phyloP scores from a whole-genome alignment of 129 eudicot genomes.

The Glebionis coronaria region DNA sequence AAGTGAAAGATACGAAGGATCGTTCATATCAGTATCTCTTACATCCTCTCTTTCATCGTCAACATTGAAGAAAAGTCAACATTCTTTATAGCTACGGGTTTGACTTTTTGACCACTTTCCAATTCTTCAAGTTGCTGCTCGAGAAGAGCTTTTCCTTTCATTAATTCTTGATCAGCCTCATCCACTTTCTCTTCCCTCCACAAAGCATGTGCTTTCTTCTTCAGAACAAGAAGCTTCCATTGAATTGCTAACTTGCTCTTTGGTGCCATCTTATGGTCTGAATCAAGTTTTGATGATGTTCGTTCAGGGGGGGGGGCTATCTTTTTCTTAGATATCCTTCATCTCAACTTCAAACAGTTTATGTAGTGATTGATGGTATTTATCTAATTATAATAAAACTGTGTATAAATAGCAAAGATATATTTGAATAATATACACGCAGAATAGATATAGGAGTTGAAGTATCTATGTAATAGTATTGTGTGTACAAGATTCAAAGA shows the following conservation, averaged over 20 bases:
- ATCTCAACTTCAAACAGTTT: slow-evolving; percentile 58
- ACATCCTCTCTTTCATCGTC: slow-evolving; percentile 62
- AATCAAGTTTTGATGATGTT: slow-evolving; percentile 16
- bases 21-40: slow-evolving; percentile 81
- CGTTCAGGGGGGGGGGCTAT: slow-evolving; percentile 1
- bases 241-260: slow-evolving; percentile 69
- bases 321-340: slow-evolving; percentile 28
- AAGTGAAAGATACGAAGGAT: slow-evolving; percentile 86
- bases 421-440: too few relatives aligned
- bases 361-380: too few relatives aligned
- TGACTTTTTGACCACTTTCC: too few relatives aligned
- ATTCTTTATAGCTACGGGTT: too few relatives aligned
- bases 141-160: too few relatives aligned
- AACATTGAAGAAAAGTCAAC: slow-evolving; percentile 25
- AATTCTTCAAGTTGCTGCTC: too few relatives aligned
- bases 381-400: too few relatives aligned
- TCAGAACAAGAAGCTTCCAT: slow-evolving; percentile 73
- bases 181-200: slow-evolving; percentile 65
- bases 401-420: too few relatives aligned
- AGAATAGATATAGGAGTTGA: too few relatives aligned
- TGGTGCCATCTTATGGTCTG: slow-evolving; percentile 31
- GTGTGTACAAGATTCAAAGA: too few relatives aligned
- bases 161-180: slow-evolving; percentile 54
- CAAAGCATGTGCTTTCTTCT: slow-evolving; percentile 82
- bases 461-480: too few relatives aligned